Evolutionary conservation across 306 rosid genomes (phyloP).

Genomic region (Heteromeles arbutifolia): DNA sequence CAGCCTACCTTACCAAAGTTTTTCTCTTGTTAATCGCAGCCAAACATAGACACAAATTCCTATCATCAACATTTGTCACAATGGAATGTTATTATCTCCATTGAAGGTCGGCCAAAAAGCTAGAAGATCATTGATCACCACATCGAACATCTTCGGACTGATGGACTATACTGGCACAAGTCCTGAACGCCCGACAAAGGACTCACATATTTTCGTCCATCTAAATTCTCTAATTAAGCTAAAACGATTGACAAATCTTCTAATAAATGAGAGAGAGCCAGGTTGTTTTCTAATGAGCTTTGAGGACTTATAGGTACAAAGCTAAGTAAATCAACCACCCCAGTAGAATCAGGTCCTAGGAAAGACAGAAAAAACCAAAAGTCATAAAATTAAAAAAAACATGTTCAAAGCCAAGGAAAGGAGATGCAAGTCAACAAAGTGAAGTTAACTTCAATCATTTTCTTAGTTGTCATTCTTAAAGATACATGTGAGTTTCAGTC

Average conservation of each 20-base stretch:
- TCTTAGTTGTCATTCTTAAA: constrained; percentile 25
- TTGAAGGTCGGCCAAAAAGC: not conserved
- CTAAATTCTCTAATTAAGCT: not conserved
- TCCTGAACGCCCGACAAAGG: not conserved
- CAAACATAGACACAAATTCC: not conserved
- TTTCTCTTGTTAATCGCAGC: not conserved
- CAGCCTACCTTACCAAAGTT: not conserved
- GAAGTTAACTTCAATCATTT: constrained; percentile 37
- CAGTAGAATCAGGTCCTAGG: not conserved
- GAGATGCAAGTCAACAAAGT: constrained; percentile 44
- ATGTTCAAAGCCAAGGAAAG: constrained; percentile 20
- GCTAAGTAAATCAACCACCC: constrained; percentile 5
- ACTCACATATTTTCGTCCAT: not conserved
- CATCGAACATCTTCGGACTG: not conserved
- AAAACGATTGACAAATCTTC: not conserved
- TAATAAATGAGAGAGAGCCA: not conserved
- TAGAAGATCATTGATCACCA: not conserved
- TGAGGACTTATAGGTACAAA: not conserved
- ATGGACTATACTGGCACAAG: too few relatives aligned
- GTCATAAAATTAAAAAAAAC: constrained; percentile 9
- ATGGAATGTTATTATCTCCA: not conserved
- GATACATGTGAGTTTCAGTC: constrained; percentile 22
- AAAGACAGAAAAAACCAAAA: not conserved
- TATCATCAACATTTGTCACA: not conserved
- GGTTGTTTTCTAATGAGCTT: not conserved